Evolutionary conservation across 2,329 filamentous ascomycete genomes (phyloP), one percentile per base, ranked within the genome.

Genomic region (Fusarium oligoseptatum): DNA sequence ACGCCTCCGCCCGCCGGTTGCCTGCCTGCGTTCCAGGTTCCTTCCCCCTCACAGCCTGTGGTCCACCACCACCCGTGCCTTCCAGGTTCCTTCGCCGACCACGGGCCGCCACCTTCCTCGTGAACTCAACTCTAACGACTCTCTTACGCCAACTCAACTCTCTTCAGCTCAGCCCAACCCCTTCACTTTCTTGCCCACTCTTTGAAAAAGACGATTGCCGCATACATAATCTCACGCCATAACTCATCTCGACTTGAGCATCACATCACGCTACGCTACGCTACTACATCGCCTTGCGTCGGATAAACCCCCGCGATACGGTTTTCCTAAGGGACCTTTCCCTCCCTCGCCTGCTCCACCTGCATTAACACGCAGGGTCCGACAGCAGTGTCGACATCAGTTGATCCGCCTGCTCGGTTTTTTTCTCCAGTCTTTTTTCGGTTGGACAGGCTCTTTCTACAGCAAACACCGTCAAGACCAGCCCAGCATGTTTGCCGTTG

Each of bases 401-500:
- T 64, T 64, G 63, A 39, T 72, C 69, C 41, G 60, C 36, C 57
- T 63, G 57, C 61, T 60, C 48, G 52, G 60, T 64, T 66, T 62
- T 67, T 62, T 67, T 67, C 43, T 58, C 58, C 67, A 66, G 66
- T 45, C 41, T 67, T 39, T 32, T 71, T 71, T 41, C 55, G 48
- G 34, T 60, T 64, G 55, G 65, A 66, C 55, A 32, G 27, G 37
- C 50, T 63, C 48, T 36, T 64, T 64, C 17, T 52, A 48, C 32
- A 56, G 58, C 34, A 32, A 48, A 37, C 64, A 34, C 66, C 60
- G 43, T 58, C 45, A 41, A 67, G 37, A 52, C 29, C 27, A 43
- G 66, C 48, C 60, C 73, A 79, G 48, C 68, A 87, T 87, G 84
- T 83, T 85, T 75, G 80, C 80, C 60, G 76, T 79, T 32, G 78